Evolutionary conservation across 1,284 basidiomycete genomes (phyloP), one percentile per base, ranked within the genome.

Genomic region (Paramarasmius palmivorus): DNA sequence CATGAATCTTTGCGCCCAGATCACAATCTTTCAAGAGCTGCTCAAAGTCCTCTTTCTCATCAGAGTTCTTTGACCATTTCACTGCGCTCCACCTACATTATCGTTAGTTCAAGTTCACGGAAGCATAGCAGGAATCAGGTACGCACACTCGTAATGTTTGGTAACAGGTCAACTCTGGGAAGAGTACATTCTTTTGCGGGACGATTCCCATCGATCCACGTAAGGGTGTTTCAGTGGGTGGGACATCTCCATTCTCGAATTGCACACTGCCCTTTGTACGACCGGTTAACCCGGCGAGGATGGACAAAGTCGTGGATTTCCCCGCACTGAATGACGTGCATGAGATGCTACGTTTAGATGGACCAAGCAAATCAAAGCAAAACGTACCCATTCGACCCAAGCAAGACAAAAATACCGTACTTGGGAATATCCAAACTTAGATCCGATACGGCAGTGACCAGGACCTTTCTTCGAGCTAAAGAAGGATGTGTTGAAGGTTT

Each of bases 121-220:
- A n/a, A 38, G n/a, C n/a, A 23, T 12, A 15, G 22, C 25, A 1
- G 15, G 5, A 37, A 19, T 19, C 17, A 6, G 7, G 12, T 6
- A 57, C 55, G 22, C 49, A 93, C 14, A 92, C 76, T 2, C 76
- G 73, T 22, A 92, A 72, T 2, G 88, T 92, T 67, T 92, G 84
- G 52, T 82, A 73, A 63, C 88, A 90, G 1, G 84, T 81, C 22
- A 93, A 73, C 56, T 92, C 88, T 1, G 88, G 82, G 68, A 90
- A 91, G 1, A 93, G 74, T 2, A 93, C 89, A 59, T 92, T 91
- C 71, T 89, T 90, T 69, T 93, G 90, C 0, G 88, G 88, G 0
- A 92, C 90, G 52, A 92, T 84, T 6, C 90, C 90, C 15, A 92
- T 68, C 0, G 77, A 79, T 2, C 88, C 87, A 0, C 79, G 79